phyloP scores from a whole-genome alignment of 176 grass and related monocot species.

The Rhipidocladum racemiflorum region DNA sequence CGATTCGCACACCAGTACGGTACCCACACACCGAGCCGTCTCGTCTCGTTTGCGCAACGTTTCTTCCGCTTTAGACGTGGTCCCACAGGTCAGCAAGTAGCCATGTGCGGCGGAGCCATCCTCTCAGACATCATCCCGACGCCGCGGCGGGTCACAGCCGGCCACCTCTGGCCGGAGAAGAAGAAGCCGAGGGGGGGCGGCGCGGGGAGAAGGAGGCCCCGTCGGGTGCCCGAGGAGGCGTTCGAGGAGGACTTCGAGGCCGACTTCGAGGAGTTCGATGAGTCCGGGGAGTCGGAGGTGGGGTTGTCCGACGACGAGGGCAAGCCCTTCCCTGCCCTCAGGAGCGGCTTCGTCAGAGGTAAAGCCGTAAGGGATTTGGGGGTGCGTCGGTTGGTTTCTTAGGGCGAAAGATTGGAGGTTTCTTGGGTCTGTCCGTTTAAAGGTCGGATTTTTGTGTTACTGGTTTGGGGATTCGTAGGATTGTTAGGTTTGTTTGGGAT shows the following conservation, averaged over 20 bases:
- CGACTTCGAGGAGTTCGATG: conserved; percentile 35
- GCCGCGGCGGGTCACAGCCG: conserved; percentile 41
- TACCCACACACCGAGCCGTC: neutral
- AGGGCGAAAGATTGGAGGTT: neutral
- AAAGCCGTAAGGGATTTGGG: conserved; percentile 5
- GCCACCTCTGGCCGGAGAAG: conserved; percentile 48
- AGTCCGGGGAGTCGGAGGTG: conserved; percentile 50
- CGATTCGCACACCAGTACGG: neutral
- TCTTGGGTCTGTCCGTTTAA: neutral
- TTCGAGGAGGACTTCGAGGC: conserved; percentile 34
- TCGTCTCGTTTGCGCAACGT: neutral
- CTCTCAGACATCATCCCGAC: conserved; percentile 53
- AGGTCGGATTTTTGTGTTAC: neutral
- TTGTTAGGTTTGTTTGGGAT: neutral
- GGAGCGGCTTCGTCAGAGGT: conserved; percentile 32
- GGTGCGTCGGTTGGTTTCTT: neutral
- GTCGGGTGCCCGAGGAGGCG: neutral
- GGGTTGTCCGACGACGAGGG: conserved; percentile 45
- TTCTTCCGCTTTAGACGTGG: neutral
- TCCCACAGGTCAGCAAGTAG: neutral
- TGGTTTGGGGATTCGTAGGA: neutral
- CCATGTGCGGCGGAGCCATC: conserved; percentile 89
- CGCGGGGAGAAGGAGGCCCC: neutral
- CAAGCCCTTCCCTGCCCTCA: conserved; percentile 26
- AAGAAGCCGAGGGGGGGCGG: neutral